Percentiles rank a stretch among this genome's conserved stretches.
Evolutionary conservation across 139 green algal genomes (phyloP).

Genomic region (Spirogloea muscicola): DNA sequence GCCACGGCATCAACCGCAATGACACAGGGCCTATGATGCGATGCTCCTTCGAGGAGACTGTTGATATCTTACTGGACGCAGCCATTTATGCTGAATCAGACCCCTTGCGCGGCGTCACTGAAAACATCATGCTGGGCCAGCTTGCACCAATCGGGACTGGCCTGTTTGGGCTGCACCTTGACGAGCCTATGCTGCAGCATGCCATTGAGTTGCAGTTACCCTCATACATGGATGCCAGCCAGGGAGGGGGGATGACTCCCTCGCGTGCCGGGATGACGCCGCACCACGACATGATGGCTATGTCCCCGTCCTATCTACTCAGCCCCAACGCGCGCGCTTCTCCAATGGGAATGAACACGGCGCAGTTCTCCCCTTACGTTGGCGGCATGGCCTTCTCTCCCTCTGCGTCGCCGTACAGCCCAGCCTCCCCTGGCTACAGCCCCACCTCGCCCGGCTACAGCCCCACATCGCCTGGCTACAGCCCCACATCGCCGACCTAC

Average conservation of each 20-base stretch:
- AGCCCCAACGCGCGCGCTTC: conserved; percentile 52
- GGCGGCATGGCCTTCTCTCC: conserved; percentile 23
- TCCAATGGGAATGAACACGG: conserved; percentile 27
- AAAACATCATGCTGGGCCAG: conserved; percentile 98
- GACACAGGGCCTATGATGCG: conserved; percentile 84
- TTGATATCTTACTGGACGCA: conserved; percentile 90
- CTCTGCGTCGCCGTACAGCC: conserved; percentile 33
- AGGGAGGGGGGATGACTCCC: conserved; percentile 33
- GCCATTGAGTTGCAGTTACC: conserved; percentile 76
- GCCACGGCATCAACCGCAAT: conserved; percentile 97
- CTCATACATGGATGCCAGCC: conserved; percentile 13
- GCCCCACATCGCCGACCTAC: conserved; percentile 46
- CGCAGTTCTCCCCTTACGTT: conserved; percentile 51
- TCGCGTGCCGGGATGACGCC: conserved; percentile 21
- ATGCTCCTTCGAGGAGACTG: conserved; percentile 98
- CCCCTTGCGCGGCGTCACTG: conserved; percentile 75
- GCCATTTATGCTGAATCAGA: conserved; percentile 73
- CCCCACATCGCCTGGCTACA: conserved; percentile 39
- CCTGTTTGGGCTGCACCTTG: conserved; percentile 86
- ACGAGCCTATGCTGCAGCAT: conserved; percentile 80
- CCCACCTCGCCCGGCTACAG: conserved; percentile 59
- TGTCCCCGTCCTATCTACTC: conserved; percentile 46
- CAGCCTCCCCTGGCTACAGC: conserved; percentile 58
- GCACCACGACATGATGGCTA: conserved; percentile 51
- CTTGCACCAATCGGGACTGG: conserved; percentile 54